Evolutionary conservation across 805 yeast genomes (phyloP).

Genomic region (Alloascoidea africana): DNA sequence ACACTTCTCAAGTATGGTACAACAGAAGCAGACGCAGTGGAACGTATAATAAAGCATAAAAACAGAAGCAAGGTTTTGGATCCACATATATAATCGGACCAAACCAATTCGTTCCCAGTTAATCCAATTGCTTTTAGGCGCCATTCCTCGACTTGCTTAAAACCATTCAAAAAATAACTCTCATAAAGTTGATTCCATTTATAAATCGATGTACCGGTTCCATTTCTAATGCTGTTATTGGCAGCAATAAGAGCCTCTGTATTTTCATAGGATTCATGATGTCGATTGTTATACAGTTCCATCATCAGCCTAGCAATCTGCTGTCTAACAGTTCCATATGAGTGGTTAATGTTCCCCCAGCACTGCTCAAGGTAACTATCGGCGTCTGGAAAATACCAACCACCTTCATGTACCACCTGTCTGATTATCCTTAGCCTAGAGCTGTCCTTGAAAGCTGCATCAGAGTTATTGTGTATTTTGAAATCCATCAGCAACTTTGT

Average conservation of each 20-base stretch:
- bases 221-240: constrained; percentile 17
- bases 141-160: constrained; percentile 27
- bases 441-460: constrained; percentile 51
- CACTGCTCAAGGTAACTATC: constrained; percentile 28
- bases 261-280: constrained; percentile 24
- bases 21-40: constrained; percentile 36
- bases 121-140: constrained; percentile 18
- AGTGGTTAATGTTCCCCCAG: constrained; percentile 36
- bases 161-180: constrained; percentile 23
- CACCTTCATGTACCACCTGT: constrained; percentile 30
- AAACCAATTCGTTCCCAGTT: constrained; percentile 39
- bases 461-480: constrained; percentile 31
- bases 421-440: constrained; percentile 42
- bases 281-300: constrained; percentile 25
- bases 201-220: constrained; percentile 21
- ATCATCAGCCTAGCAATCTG: constrained; percentile 49
- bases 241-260: constrained; percentile 24
- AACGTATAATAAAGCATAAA: constrained; percentile 36
- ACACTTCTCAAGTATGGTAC: constrained; percentile 34
- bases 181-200: constrained; percentile 17
- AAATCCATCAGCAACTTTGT: constrained; percentile 29
- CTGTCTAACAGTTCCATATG: constrained; percentile 58
- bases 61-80: constrained; percentile 53
- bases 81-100: constrained; percentile 45
- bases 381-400: constrained; percentile 41